A percentile compares a stretch with the other conserved stretches of the same genome.
Conservation (phyloP, 495 filamentous ascomycete genomes). For the Hyaloscypha hepaticicola region DNA sequence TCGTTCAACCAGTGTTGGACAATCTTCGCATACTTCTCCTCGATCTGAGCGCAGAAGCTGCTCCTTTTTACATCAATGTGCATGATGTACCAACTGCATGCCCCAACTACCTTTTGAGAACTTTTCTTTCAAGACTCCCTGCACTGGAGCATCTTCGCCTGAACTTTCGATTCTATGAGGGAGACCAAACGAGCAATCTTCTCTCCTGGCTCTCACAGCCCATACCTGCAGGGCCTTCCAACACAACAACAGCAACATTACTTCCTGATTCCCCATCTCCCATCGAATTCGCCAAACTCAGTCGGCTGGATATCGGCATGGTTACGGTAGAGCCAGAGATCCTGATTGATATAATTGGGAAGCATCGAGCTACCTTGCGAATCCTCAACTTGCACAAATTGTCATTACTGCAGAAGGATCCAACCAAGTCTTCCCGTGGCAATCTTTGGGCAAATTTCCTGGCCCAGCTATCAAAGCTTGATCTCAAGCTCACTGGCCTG, state of each 20-base stretch:
- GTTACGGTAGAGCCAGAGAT: constrained; percentile 14
- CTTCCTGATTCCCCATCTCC: constrained; percentile 14
- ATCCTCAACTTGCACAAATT: constrained; percentile 38
- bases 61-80: constrained; percentile 1
- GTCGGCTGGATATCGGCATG: constrained; percentile 42
- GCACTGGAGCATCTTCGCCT: constrained; percentile 41
- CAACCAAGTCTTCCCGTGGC: neutral
- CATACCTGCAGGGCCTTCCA: constrained; percentile 16
- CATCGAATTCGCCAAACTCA: constrained; percentile 31
- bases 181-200: constrained; percentile 14
- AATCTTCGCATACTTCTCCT: constrained; percentile 42
- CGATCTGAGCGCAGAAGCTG: constrained; percentile 21
- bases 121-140: constrained; percentile 32
- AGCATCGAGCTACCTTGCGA: constrained; percentile 38
- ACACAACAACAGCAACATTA: constrained; percentile 9
- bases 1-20: constrained; percentile 33
- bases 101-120: constrained; percentile 22
- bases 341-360: constrained; percentile 36
- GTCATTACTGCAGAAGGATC: constrained; percentile 11
- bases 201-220: constrained; percentile 28
- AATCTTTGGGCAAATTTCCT: constrained; percentile 33
- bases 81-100: neutral
- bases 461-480: constrained; percentile 16
- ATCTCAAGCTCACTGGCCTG: constrained; percentile 17
- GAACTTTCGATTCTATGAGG: constrained; percentile 30